Evolutionary conservation across 148 eudicot species (phyloP).

Genomic region (Heliosperma pusillum): DNA sequence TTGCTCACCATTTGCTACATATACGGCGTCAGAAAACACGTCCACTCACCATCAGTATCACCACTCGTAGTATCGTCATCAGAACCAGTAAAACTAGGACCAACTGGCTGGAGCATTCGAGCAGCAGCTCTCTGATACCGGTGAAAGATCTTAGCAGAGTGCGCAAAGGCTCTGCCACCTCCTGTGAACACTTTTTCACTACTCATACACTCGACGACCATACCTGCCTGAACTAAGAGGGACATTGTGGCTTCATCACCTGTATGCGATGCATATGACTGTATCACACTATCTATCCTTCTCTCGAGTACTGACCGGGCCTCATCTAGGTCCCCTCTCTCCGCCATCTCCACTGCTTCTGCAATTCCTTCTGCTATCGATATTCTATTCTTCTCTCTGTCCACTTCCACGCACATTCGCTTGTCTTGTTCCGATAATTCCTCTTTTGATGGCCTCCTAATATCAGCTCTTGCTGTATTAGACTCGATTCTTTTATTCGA

Average conservation of each 20-base stretch:
- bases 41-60: background rate
- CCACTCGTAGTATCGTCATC: background rate
- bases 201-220: background rate
- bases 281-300: too few species aligned
- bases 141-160: constrained; percentile 30
- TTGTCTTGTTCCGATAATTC: background rate
- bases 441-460: constrained; percentile 21
- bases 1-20: constrained; percentile 21
- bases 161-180: constrained; percentile 29
- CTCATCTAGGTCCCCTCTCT: constrained; percentile 25
- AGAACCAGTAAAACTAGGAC: too few species aligned
- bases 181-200: constrained; percentile 3
- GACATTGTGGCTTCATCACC: too few species aligned
- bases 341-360: too few species aligned
- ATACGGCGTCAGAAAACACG: constrained; percentile 1
- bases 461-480: constrained; percentile 7
- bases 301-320: constrained; percentile 22
- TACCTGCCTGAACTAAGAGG: background rate
- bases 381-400: constrained; percentile 34
- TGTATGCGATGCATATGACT: too few species aligned
- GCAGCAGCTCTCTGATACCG: constrained; percentile 36
- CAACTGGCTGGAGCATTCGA: background rate
- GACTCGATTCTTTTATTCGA: constrained; percentile 16
- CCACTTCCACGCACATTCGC: constrained; percentile 31
- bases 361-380: too few species aligned